Base-by-base conservation (phyloP, 129 eudicot species). In the Sambucus nigra region DNA sequence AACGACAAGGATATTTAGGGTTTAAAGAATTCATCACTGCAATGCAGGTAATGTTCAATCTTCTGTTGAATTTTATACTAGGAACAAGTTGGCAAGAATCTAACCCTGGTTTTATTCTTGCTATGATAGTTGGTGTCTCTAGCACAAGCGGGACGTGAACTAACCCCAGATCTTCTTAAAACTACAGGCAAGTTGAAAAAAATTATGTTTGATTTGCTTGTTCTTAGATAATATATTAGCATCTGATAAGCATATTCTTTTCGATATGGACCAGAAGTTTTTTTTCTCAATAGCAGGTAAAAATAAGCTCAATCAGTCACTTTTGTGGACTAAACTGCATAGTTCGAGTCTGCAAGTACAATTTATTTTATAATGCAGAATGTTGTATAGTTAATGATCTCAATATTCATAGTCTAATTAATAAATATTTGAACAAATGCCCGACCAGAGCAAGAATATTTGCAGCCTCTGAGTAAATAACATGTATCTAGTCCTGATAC, bases 1-100 rank as follows among this genome's bases (percentile, higher is more conserved):
- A 74, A 38, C 80, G 95, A 41, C 97, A 89, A 74, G 97, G 97
- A 2, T 89, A 67, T 73, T 63, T 89, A 58, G 97, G 88, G 12
- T 64, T 84, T 23, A 67, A 71, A 25, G 95, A 89, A 67, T 89
- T 89, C 63, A 69, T 78, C 67, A 84, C 83, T 51, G 97, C 95
- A 48, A 78, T 88, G 97, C 87, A 88, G 95, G 97, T 79, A n/a
- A n/a, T 50, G 35, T 18, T 28, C 13, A 11, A 4, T 38, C 20
- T 54, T 49, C 3, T 2, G 0, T 24, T 53, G 6, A n/a, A 38
- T 59, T 25, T 56, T 17, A 26, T 60, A 23, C 39, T 7, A 13
- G 20, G 28, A 27, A 8, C 46, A n/a, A 22, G 28, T 31, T 24
- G 20, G 6, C 1, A 39, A 54, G 7, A 38, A 41, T 56, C 54